Evolutionary conservation across 331 rosid genomes (phyloP), one percentile per base, ranked within the genome.

Genomic region (Rhamnella rubrinervis): DNA sequence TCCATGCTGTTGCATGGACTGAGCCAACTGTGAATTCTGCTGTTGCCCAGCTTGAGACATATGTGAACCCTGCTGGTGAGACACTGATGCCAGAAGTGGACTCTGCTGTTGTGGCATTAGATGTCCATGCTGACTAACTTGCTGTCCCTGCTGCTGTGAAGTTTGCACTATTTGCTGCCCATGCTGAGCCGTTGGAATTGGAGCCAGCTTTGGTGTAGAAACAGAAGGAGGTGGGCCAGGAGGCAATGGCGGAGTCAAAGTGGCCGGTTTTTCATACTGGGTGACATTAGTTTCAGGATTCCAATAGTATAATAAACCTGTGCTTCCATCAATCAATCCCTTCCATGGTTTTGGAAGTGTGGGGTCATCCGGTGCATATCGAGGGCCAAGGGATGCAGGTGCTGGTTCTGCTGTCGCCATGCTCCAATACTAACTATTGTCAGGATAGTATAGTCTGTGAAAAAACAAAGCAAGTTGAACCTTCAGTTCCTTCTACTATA

Each of bases 331-430:
- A 77, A 95, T 89, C 85, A 95, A 77, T 31, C 97, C 99, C 80
- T 86, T 91, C 99, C 99, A 95, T 0, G 97, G 99, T 19, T 71
- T 66, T 2, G 99, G 99, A 68, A 95, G 96, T 7, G 96, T 81
- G 6, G 96, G 99, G 73, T 95, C 97, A 7, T 91, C 96, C 0
- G 99, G 99, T 11, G 99, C 99, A 81, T 89, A 95, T 17, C 97
- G 80, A 0, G 99, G 99, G 68, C 96, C 98, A 52, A 75, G 77
- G 16, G 82, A 75, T 52, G 90, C 74, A 28, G 83, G 25, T 59
- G 88, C 85, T 25, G 89, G 77, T 79, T 93, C 98, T 16, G 89
- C 86, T 19, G 97, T 73, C 46, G 88, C 84, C 98, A 91, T 91
- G 65, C 44, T 67, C 51, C 49, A 40, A 21, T 28, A 40, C 55